A percentile compares a stretch with the other conserved stretches of the same genome.
These are phyloP conservation scores for Geranium incanum DNA, from an alignment of 441 rosid genomes.

Conservation along the genomic window DNA sequence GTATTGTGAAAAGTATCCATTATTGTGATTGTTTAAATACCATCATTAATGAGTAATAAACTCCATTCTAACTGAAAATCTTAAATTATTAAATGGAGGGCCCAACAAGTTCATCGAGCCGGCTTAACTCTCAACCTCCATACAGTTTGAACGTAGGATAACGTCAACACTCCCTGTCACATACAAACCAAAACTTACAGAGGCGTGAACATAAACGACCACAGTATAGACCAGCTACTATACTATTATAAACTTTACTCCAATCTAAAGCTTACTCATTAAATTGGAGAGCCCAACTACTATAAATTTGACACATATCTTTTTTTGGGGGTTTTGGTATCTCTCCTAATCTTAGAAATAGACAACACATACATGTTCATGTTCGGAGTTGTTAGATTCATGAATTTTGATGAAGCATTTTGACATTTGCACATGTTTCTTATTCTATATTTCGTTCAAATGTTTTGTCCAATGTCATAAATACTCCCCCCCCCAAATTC, in stretches of 20 bases:
- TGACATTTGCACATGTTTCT: not conserved
- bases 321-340: not conserved
- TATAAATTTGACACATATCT: not conserved
- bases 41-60: not conserved
- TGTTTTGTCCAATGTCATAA: slow-evolving; percentile 4
- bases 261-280: not conserved
- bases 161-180: not conserved
- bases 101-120: not conserved
- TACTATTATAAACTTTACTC: not conserved
- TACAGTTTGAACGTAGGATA: not conserved
- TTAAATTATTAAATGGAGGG: not conserved
- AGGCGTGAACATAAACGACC: not conserved
- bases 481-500: slow-evolving; percentile 1
- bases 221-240: not conserved
- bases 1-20: not conserved
- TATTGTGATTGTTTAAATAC: not conserved
- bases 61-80: not conserved
- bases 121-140: not conserved
- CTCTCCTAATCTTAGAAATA: not conserved
- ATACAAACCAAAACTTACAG: not conserved
- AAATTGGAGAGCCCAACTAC: not conserved
- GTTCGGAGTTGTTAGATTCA: not conserved
- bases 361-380: not conserved
- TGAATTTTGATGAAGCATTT: not conserved
- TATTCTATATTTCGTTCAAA: not conserved